Percentiles rank a stretch among this genome's conserved stretches.
Conservation (phyloP, 2,329 filamentous ascomycete genomes). For the Colletotrichum sp. region DNA sequence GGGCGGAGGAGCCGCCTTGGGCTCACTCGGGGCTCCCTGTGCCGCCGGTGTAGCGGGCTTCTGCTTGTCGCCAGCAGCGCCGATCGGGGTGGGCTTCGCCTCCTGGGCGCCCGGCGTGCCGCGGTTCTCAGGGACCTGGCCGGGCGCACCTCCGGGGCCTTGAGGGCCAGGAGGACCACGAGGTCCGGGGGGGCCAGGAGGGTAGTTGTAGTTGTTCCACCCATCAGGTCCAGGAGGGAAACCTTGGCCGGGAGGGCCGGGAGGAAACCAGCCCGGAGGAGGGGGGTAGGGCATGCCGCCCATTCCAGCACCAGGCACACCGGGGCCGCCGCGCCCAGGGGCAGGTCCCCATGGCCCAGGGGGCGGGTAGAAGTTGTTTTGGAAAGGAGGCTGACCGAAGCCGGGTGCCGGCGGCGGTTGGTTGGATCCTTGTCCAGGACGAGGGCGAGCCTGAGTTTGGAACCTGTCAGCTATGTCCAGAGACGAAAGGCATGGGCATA, state of each 20-base stretch:
- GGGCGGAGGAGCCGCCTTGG: constrained; percentile 16
- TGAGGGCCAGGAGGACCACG: constrained; percentile 54
- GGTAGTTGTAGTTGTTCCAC: constrained; percentile 48
- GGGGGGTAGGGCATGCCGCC: constrained; percentile 80
- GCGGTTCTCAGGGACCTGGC: constrained; percentile 16
- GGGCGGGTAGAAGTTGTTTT: constrained; percentile 56
- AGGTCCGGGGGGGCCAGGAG: constrained; percentile 65
- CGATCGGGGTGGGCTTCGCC: constrained; percentile 55
- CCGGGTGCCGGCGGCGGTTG: constrained; percentile 37
- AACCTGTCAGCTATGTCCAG: constrained; percentile 26
- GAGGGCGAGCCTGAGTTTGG: constrained; percentile 43
- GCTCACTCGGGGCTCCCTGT: constrained; percentile 6
- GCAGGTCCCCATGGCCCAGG: constrained; percentile 60
- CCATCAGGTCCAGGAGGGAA: constrained; percentile 67
- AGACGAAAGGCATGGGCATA: not conserved
- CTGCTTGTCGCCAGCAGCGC: constrained; percentile 54
- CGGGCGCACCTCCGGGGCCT: constrained; percentile 30
- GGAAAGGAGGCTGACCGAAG: constrained; percentile 50
- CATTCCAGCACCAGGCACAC: constrained; percentile 55
- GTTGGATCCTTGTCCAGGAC: constrained; percentile 36
- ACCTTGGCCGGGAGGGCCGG: constrained; percentile 67
- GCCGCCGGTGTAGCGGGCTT: constrained; percentile 51
- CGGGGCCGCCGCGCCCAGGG: constrained; percentile 38
- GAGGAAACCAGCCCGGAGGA: constrained; percentile 80
- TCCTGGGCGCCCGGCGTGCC: constrained; percentile 35